A percentile compares a stretch with the other conserved stretches of the same genome.
These are phyloP conservation scores for Eimeria mitis DNA, from an alignment of 169 alveolate species.

Conservation along the genomic window DNA sequence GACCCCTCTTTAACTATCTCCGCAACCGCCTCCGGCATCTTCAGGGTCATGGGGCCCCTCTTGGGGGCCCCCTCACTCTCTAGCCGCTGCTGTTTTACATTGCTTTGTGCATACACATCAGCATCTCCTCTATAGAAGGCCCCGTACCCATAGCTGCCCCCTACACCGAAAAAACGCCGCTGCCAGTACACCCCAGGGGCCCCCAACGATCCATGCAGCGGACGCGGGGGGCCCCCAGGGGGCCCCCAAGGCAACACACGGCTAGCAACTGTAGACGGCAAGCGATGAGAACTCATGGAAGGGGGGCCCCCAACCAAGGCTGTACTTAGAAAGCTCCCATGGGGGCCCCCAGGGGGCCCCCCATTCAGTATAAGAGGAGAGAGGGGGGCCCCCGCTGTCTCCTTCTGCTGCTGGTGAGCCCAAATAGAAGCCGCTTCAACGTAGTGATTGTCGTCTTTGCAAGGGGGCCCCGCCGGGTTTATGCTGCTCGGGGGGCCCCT, in stretches of 20 bases:
- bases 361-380: neutral
- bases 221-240: neutral
- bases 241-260: neutral
- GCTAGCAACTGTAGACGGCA: no score
- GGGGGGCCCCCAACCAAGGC: no score
- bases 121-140: slow-evolving; percentile 77
- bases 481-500: neutral
- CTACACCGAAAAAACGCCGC: slow-evolving; percentile 63
- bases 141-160: slow-evolving; percentile 79
- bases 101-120: slow-evolving; percentile 22
- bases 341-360: neutral
- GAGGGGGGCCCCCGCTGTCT: neutral
- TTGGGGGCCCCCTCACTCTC: neutral
- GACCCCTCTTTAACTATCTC: slow-evolving; percentile 8
- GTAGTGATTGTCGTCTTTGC: no score
- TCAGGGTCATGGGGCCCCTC: neutral
- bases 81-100: slow-evolving; percentile 15
- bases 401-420: neutral
- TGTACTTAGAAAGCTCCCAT: no score
- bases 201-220: neutral
- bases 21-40: slow-evolving; percentile 31
- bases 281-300: no score
- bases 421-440: no score
- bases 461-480: no score
- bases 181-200: neutral